Evolutionary conservation across 257 asterid genomes (phyloP).

Genomic region (Solanum dulcamara): DNA sequence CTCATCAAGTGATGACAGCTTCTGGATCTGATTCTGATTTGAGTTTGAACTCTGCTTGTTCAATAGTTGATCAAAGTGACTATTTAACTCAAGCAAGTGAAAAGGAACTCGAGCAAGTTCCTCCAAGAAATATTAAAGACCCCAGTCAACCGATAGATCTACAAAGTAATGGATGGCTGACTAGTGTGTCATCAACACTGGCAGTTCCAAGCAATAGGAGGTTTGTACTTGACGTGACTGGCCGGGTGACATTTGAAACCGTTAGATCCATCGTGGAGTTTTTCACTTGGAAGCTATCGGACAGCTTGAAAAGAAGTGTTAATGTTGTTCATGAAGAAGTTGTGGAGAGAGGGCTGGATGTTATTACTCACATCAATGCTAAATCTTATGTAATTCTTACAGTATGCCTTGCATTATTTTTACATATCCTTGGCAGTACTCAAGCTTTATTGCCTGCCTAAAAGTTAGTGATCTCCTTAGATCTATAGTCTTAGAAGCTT

Average conservation of each 20-base stretch:
- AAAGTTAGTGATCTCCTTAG: not conserved
- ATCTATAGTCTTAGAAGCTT: not conserved
- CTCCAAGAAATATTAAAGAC: constrained; percentile 14
- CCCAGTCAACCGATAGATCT: constrained; percentile 15
- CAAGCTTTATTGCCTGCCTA: constrained; percentile 51
- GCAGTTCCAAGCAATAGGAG: constrained; percentile 79
- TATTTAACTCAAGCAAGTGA: constrained; percentile 8
- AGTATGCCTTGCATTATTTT: constrained; percentile 51
- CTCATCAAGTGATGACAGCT: constrained; percentile 71
- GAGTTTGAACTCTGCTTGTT: constrained; percentile 13
- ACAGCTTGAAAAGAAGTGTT: constrained; percentile 50
- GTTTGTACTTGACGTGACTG: constrained; percentile 80
- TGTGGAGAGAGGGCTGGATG: constrained; percentile 62
- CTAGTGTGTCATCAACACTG: constrained; percentile 60
- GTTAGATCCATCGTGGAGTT: constrained; percentile 64
- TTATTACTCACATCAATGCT: constrained; percentile 63
- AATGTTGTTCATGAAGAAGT: constrained; percentile 54
- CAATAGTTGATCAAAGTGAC: constrained; percentile 25
- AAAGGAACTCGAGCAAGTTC: constrained; percentile 20
- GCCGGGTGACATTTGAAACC: constrained; percentile 86
- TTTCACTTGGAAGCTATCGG: constrained; percentile 45
- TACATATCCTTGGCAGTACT: constrained; percentile 54
- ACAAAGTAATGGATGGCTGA: constrained; percentile 58
- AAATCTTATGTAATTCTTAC: constrained; percentile 72
- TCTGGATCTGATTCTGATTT: constrained; percentile 29